phyloP scores from a whole-genome alignment of 1,139 yeast species.

The Pichia sp. region DNA sequence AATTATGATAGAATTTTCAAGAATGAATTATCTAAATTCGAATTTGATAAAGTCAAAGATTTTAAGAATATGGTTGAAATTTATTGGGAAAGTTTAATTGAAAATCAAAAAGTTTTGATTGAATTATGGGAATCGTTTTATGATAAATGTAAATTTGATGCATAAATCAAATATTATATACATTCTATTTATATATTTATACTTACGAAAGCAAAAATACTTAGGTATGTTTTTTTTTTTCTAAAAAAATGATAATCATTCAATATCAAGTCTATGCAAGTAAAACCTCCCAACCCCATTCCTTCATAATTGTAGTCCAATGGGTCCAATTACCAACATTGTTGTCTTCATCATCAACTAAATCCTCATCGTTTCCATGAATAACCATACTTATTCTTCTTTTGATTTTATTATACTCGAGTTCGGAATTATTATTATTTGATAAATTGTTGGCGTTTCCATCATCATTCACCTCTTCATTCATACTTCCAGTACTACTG shows the following conservation, averaged over 20 bases:
- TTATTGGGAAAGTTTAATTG: conserved; percentile 83
- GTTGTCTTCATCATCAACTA: conserved; percentile 27
- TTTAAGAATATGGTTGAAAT: conserved; percentile 88
- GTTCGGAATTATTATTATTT: conserved; percentile 20
- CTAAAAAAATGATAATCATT: too few species aligned
- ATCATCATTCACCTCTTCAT: conserved; percentile 2
- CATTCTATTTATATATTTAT: too few species aligned
- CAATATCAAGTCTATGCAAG: conserved; percentile 33
- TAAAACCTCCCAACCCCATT: conserved; percentile 70
- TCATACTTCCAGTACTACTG: conserved; percentile 6
- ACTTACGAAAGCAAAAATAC: too few species aligned
- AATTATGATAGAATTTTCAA: conserved; percentile 46
- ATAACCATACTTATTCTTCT: conserved; percentile 33
- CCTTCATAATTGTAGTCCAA: conserved; percentile 65
- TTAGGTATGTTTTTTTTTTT: too few species aligned
- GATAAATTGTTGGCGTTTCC: conserved; percentile 16
- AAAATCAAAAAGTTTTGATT: conserved; percentile 89
- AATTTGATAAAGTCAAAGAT: conserved; percentile 71
- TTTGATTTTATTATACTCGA: conserved; percentile 19
- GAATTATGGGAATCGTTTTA: conserved; percentile 93
- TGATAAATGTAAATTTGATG: conserved; percentile 35
- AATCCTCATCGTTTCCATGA: conserved; percentile 38
- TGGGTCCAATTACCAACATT: conserved; percentile 50
- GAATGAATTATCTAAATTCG: conserved; percentile 62
- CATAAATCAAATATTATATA: too few species aligned